phyloP scores from a whole-genome alignment of 306 rosid genomes.

The Dryas octopetala region DNA sequence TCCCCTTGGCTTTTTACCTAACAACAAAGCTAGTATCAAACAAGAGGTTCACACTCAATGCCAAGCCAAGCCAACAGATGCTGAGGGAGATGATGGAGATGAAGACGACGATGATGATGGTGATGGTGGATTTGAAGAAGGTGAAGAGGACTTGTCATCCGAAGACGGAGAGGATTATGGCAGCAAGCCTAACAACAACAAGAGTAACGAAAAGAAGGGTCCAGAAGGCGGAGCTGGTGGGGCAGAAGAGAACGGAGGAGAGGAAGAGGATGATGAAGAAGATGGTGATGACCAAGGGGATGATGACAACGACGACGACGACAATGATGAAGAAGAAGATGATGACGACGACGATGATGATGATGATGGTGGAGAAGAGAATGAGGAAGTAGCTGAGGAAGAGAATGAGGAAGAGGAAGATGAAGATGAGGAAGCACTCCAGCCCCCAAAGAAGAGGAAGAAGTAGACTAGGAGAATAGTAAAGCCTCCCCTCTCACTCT shows the following conservation, averaged over 20 bases:
- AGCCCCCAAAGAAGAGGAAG: constrained; percentile 97
- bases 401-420: constrained; percentile 59
- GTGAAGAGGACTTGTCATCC: constrained; percentile 78
- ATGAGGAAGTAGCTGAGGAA: constrained; percentile 47
- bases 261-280: constrained; percentile 45
- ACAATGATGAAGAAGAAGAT: constrained; percentile 31
- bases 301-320: constrained; percentile 47
- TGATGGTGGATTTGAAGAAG: constrained; percentile 67
- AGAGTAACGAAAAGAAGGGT: constrained; percentile 66
- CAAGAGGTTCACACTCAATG: constrained; percentile 37
- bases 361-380: constrained; percentile 53
- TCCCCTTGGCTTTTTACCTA: constrained; percentile 29
- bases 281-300: constrained; percentile 35
- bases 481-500: constrained; percentile 41
- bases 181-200: constrained; percentile 55
- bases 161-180: constrained; percentile 65
- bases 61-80: constrained; percentile 53
- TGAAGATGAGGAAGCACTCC: constrained; percentile 82
- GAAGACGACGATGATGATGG: constrained; percentile 53
- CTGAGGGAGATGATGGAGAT: constrained; percentile 56
- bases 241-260: constrained; percentile 65
- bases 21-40: constrained; percentile 26
- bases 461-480: constrained; percentile 39
- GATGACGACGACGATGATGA: constrained; percentile 39
- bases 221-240: constrained; percentile 62